Evolutionary conservation across 2,329 filamentous ascomycete genomes (phyloP), one percentile per base, ranked within the genome.

Genomic region (Clonostachys rhizophaga): DNA sequence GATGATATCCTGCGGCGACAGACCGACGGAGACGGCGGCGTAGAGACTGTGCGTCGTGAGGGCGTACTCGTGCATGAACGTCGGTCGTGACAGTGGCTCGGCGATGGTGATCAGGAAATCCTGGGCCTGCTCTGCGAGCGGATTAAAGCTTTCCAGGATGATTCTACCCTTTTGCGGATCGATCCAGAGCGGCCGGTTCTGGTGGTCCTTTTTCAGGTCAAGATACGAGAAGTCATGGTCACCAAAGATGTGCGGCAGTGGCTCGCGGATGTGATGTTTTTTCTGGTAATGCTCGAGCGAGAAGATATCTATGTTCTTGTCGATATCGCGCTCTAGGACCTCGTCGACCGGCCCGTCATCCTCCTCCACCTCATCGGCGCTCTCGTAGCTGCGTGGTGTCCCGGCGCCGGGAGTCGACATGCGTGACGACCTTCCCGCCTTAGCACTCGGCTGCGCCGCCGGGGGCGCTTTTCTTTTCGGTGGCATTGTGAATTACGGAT

Each of bases 81-180:
- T 87, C 49, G 94, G 92, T 50, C 92, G 84, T 35, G 91, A 96
- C 49, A 92, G 76, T 16, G 92, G 94, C 70, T 99, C 92, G 52
- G 92, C 89, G 56, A 99, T 92, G 42, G 94, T 96, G 58, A 95
- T 96, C 49, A 99, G 75, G 63, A 99, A 96, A 64, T 96, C 91
- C 62, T 96, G 91, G 0, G 90, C 92, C 59, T 91, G 86, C 48
- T 86, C 80, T 48, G 92, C 91, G 48, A 94, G 75, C 3, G 91
- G 88, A 45, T 89, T 92, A 71, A 96, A 97, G 57, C 91, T 95
- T 73, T 99, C 92, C 40, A 97, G 76, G 33, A 95, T 94, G 61
- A 97, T 94, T 53, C 86, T 84, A 35, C 89, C 91, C 61, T 87
- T 89, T 42, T 86, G 75, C 3, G 91, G 89, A 63, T 96, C 91